A percentile compares a stretch with the other conserved stretches of the same genome.
Evolutionary conservation across 129 eudicot genomes (phyloP).

Genomic region (Scalesia atractyloides): DNA sequence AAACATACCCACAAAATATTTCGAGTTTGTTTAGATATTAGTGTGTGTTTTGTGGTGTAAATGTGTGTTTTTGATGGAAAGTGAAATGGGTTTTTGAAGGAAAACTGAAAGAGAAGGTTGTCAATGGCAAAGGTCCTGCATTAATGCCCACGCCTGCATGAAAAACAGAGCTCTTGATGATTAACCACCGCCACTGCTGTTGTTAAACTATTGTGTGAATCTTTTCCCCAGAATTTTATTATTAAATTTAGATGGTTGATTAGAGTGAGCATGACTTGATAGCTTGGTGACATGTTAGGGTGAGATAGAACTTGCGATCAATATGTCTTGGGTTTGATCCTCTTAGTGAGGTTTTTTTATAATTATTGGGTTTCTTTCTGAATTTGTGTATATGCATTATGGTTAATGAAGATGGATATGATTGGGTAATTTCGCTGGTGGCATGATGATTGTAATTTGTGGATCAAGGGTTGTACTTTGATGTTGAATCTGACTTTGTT

Average conservation of each 20-base stretch:
- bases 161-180: slow-evolving; percentile 93
- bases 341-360: no score
- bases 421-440: no score
- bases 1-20: slow-evolving; percentile 18
- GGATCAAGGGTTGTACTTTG: slow-evolving; percentile 9
- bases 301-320: no score
- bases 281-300: no score
- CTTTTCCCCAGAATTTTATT: slow-evolving; percentile 19
- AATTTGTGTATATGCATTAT: no score
- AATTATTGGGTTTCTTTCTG: no score
- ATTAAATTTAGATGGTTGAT: slow-evolving; percentile 7
- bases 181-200: slow-evolving; percentile 90
- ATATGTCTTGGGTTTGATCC: no score
- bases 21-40: neutral
- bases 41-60: slow-evolving; percentile 21
- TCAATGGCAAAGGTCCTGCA: slow-evolving; percentile 59
- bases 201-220: slow-evolving; percentile 36
- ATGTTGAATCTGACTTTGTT: slow-evolving; percentile 15
- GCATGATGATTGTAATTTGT: slow-evolving; percentile 19
- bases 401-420: no score
- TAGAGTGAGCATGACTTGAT: no score
- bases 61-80: neutral
- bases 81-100: slow-evolving; percentile 27
- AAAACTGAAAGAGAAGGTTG: slow-evolving; percentile 42
- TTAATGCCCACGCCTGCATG: slow-evolving; percentile 94